Base-by-base conservation (phyloP, 305 asterid species). In the Solanum hybrid region DNA sequence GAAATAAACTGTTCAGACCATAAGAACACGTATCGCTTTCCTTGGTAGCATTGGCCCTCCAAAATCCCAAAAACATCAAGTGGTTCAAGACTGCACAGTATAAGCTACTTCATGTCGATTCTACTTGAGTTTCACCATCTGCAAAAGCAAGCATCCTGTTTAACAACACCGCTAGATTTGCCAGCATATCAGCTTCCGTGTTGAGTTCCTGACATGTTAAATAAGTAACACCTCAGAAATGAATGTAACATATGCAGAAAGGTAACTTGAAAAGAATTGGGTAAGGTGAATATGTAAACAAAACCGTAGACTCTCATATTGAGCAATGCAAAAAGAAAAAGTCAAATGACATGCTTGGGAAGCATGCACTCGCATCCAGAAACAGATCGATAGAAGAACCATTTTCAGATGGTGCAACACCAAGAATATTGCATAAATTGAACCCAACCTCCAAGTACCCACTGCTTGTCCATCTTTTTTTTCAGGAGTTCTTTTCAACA, bases 131-230 rank as follows among this genome's bases (percentile, higher is more conserved):
- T 81, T 94, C 96, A n/a, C 99, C 99, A 35, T 81, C 99, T 96
- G 98, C 95, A 91, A 76, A 89, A 88, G 27, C 60, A 86, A 64
- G 29, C 73, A 64, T 85, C 17, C 77, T 40, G 86, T 45, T 14
- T 37, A 14, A 86, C 81, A 36, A 95, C 86, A 96, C 89, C 31
- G 92, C 99, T 35, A 95, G 91, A 92, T 96, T 97, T 88, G 99
- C 99, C 89, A 94, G 99, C 76, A 94, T 94, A 92, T 96, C 99
- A 22, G 99, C 99, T 60, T 97, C 99, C 2, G 94, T 91, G 91
- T 97, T 97, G 92, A 72, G 90, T 31, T 95, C 97, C 98, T 95
- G 91, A 86, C 24, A 90, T 85, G 78, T 37, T 90, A 26, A 27
- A 36, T 26, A 89, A 88, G 32, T 75, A 9, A 24, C 32, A 78